A percentile compares a stretch with the other conserved stretches of the same genome.
Evolutionary conservation across 2,329 filamentous ascomycete species (phyloP).

Genomic region (Talaromyces pinophilus): DNA sequence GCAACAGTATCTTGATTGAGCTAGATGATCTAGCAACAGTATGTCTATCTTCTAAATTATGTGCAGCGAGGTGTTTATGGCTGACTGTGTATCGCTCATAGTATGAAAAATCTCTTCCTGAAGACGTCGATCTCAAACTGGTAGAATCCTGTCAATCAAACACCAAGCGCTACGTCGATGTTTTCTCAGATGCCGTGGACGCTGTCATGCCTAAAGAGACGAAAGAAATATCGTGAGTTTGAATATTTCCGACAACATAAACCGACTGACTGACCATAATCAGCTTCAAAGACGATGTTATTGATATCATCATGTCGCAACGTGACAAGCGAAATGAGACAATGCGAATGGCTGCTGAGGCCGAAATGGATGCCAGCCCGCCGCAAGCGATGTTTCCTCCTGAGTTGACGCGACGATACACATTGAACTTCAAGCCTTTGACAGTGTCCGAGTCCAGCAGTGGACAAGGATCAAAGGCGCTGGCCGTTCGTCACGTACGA

Average conservation of each 20-base stretch:
- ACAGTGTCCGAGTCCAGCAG: conserved; percentile 70
- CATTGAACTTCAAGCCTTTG: conserved; percentile 90
- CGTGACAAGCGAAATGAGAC: conserved; percentile 82
- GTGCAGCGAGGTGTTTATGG: not conserved
- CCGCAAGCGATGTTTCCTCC: conserved; percentile 82
- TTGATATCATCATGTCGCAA: conserved; percentile 95
- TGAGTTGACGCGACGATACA: conserved; percentile 89
- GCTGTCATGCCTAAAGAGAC: conserved; percentile 77
- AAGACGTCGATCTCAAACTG: conserved; percentile 65
- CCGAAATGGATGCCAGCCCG: conserved; percentile 63
- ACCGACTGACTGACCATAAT: conserved; percentile 27
- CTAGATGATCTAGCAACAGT: conserved; percentile 81
- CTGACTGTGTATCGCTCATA: conserved; percentile 36
- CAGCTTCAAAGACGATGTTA: conserved; percentile 94
- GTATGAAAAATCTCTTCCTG: conserved; percentile 73
- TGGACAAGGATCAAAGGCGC: conserved; percentile 59
- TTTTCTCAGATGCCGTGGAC: conserved; percentile 86
- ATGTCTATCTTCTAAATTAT: conserved; percentile 30
- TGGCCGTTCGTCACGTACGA: conserved; percentile 90
- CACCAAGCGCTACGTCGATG: conserved; percentile 92
- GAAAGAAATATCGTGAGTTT: conserved; percentile 69
- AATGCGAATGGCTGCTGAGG: conserved; percentile 66
- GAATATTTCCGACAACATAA: conserved; percentile 7
- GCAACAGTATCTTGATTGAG: conserved; percentile 79
- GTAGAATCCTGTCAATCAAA: conserved; percentile 86